Evolutionary conservation across 495 filamentous ascomycete species (phyloP), one percentile per base, ranked within the genome.

Genomic region (Aspergillus cristatus): DNA sequence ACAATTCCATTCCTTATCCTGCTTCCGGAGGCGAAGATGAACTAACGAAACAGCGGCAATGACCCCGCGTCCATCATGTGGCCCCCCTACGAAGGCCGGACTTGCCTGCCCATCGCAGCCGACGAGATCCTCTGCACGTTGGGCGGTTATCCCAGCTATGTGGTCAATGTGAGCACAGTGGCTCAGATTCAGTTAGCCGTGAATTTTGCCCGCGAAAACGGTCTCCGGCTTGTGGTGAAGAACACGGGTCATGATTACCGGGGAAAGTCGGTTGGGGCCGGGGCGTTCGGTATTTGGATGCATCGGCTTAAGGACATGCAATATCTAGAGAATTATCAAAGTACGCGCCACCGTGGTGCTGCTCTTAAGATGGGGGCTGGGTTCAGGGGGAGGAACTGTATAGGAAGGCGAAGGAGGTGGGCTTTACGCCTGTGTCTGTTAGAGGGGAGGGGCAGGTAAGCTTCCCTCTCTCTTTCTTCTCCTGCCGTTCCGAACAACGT

Each of bases 181-280:
- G 62, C 62, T 34, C 68, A 85, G 38, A 55, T 82, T 20, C 70
- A 74, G 40, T 59, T 67, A 7, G 71, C 74, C 0, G 66, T 84
- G 13, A 75, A 75, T 48, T 82, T 81, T 58, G 79, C 79, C 2
- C 63, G 70, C 31, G 71, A 80, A 14, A 60, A 61, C 14, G 70
- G 72, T 15, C 40, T 84, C 1, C 61, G 79, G 28, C 55, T 86
- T 2, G 60, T 77, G 0, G 65, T 84, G 35, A 82, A 81, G 65
- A 84, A 82, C 44, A 87, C 81, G 2, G 81, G 82, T 18, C 81
- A 83, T 43, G 77, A 81, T 48, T 79, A 74, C 57, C 58, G 55
- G 24, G 77, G 72, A 38, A 78, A 76, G 55, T 70, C 71, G 5
- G 69, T 64, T 10, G 78, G 78, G 14, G 60, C 61, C 16, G 75